A percentile compares a stretch with the other conserved stretches of the same genome.
These are phyloP conservation scores for Penicillium simplicissimum DNA, from an alignment of 495 filamentous ascomycete genomes.

Conservation along the genomic window DNA sequence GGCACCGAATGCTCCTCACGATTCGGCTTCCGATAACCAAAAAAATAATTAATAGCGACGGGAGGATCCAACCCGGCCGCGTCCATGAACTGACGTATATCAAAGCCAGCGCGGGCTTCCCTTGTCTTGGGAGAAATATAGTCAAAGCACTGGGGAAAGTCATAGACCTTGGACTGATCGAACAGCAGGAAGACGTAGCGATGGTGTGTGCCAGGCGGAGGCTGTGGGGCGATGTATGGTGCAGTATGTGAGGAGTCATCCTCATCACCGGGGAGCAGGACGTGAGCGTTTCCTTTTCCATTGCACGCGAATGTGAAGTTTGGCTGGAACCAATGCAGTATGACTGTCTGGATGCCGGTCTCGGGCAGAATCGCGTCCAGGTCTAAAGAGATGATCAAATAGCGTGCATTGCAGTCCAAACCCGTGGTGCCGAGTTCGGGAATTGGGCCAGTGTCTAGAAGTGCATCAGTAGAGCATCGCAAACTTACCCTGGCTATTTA, in stretches of 20 bases:
- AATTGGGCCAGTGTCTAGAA: slow-evolving; percentile 9
- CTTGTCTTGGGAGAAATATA: slow-evolving; percentile 28
- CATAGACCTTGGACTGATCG: slow-evolving; percentile 31
- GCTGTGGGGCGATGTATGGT: slow-evolving; percentile 39
- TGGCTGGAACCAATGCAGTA: slow-evolving; percentile 45
- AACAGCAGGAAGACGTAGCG: slow-evolving; percentile 44
- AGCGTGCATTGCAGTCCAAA: slow-evolving; percentile 18
- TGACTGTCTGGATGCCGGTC: slow-evolving; percentile 23
- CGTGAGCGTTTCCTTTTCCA: not conserved
- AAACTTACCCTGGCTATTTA: slow-evolving; percentile 2
- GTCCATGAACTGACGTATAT: slow-evolving; percentile 31
- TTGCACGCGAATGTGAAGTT: slow-evolving; percentile 21
- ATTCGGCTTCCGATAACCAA: slow-evolving; percentile 25
- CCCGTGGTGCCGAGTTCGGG: slow-evolving; percentile 25
- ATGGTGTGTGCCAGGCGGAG: slow-evolving; percentile 34
- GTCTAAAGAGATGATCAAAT: slow-evolving; percentile 39
- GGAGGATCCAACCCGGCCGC: slow-evolving; percentile 29
- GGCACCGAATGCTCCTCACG: not conserved
- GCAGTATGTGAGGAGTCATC: slow-evolving; percentile 1
- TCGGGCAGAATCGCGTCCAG: slow-evolving; percentile 33
- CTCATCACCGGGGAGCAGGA: not conserved
- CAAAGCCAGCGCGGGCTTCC: slow-evolving; percentile 34
- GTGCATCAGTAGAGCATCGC: not conserved
- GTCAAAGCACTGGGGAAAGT: slow-evolving; percentile 32
- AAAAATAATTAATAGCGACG: slow-evolving; percentile 41